Percentiles rank a stretch among this genome's conserved stretches.
Conservation (phyloP, 2,329 filamentous ascomycete species). For the Macrophomina phaseolina region DNA sequence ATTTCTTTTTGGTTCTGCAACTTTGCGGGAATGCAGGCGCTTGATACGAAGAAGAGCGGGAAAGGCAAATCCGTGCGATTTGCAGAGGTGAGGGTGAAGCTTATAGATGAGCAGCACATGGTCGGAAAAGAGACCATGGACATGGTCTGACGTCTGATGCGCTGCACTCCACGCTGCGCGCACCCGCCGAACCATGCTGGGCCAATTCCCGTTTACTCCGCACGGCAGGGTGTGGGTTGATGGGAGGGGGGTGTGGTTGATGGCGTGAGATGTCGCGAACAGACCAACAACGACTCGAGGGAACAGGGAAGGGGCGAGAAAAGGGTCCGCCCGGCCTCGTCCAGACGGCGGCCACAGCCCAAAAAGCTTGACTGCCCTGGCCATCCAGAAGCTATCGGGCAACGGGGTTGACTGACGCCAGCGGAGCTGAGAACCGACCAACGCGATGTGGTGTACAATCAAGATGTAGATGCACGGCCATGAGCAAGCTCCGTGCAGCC, state of each 20-base stretch:
- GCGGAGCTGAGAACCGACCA: background rate
- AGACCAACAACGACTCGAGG: conserved; percentile 1
- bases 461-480: conserved; percentile 5
- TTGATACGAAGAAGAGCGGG: background rate
- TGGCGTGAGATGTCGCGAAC: conserved; percentile 11
- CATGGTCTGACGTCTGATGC: conserved; percentile 21
- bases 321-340: background rate
- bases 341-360: background rate
- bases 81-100: background rate
- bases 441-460: background rate
- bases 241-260: background rate
- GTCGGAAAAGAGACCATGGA: background rate
- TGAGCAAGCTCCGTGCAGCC: background rate
- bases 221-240: conserved; percentile 1
- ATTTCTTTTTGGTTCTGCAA: background rate
- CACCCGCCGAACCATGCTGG: conserved; percentile 20
- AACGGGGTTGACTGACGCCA: background rate
- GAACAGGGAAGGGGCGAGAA: background rate
- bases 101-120: background rate
- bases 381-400: background rate
- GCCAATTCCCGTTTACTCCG: conserved; percentile 12
- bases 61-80: conserved; percentile 5
- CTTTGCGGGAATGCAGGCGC: background rate
- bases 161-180: conserved; percentile 25
- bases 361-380: conserved; percentile 1